Conservation (phyloP, 345 rosid species). For the Corymbia maculata region DNA sequence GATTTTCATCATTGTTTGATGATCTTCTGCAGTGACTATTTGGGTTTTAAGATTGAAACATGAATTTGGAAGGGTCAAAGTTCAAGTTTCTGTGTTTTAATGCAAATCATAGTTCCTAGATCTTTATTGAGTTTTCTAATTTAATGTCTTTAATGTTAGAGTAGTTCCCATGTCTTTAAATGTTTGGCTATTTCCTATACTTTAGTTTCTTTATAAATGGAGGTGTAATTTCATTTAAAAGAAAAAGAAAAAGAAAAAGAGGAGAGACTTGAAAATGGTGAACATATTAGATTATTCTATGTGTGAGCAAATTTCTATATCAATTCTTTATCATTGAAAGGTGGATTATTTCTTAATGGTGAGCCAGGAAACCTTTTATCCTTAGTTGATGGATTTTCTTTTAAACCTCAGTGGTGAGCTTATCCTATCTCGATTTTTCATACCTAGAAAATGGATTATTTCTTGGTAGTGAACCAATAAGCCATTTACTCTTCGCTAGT, state of each 20-base stretch:
- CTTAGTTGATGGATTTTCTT: neutral
- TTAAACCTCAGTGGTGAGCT: neutral
- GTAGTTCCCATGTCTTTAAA: neutral
- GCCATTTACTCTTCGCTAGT: fast-evolving
- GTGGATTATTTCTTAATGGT: too few relatives aligned
- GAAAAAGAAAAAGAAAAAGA: too few relatives aligned
- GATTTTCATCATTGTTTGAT: neutral
- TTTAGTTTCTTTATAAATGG: neutral
- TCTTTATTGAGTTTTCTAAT: too few relatives aligned
- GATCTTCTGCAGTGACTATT: neutral
- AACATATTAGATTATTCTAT: too few relatives aligned
- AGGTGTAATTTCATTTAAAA: neutral
- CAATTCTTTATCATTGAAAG: fast-evolving
- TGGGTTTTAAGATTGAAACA: neutral
- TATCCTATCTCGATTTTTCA: neutral
- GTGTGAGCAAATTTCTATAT: neutral
- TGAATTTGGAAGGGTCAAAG: neutral
- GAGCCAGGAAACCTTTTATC: neutral
- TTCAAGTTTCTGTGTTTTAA: neutral
- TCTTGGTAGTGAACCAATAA: neutral
- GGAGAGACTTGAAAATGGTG: neutral
- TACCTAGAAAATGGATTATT: too few relatives aligned
- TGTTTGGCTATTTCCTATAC: neutral
- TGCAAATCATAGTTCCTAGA: neutral
- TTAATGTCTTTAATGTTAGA: neutral